A percentile compares a stretch with the other conserved stretches of the same genome.
These are phyloP conservation scores for Auriscalpium vulgare DNA, from an alignment of 768 basidiomycete genomes.

Conservation along the genomic window DNA sequence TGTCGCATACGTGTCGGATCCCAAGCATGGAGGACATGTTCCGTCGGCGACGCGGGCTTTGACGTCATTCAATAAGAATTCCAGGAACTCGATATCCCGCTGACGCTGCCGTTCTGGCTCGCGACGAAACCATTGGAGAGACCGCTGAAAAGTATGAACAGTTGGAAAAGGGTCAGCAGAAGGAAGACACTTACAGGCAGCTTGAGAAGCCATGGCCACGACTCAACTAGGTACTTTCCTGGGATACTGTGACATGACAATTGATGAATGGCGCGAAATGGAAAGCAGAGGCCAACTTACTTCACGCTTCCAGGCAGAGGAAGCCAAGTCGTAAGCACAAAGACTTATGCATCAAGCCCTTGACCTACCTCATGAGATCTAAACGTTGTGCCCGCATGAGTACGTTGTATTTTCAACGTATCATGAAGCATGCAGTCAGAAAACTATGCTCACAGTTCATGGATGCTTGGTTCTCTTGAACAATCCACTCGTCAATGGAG, in stretches of 20 bases:
- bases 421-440: background rate
- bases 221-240: slow-evolving; percentile 41
- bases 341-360: background rate
- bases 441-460: slow-evolving; percentile 30
- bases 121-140: slow-evolving; percentile 37
- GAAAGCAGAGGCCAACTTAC: slow-evolving; percentile 12
- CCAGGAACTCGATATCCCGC: slow-evolving; percentile 32
- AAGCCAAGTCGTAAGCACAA: background rate
- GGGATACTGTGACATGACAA: slow-evolving; percentile 28
- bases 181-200: slow-evolving; percentile 27
- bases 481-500: slow-evolving; percentile 38
- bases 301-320: slow-evolving; percentile 22
- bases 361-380: slow-evolving; percentile 17
- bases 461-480: slow-evolving; percentile 36
- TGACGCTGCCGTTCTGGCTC: slow-evolving; percentile 30
- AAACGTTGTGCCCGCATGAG: no score
- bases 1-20: slow-evolving; percentile 29
- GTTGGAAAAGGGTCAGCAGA: no score
- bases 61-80: slow-evolving; percentile 34
- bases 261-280: background rate
- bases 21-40: slow-evolving; percentile 32
- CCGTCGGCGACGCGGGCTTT: slow-evolving; percentile 33
- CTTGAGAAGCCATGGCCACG: slow-evolving; percentile 38
- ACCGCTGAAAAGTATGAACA: slow-evolving; percentile 12
- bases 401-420: background rate